Evolutionary conservation across 1,284 basidiomycete genomes (phyloP), one percentile per base, ranked within the genome.

Genomic region (Moesziomyces aphidis): DNA sequence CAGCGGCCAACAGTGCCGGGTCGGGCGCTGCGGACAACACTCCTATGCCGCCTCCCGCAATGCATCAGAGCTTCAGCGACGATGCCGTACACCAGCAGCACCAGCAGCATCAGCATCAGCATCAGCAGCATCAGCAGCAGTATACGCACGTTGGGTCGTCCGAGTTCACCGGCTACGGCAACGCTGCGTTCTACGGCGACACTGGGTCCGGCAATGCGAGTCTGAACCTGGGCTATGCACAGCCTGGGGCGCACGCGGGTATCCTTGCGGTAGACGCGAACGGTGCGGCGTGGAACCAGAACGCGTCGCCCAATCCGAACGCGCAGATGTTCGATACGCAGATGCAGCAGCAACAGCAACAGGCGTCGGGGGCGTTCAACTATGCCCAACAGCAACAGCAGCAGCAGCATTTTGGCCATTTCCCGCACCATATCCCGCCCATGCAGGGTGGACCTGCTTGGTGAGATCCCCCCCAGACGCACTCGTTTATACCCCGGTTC

Each of bases 21-120:
- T 31, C 23, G 4, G 61, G 62, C n/a, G 49, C 43, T 31, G 26
- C 17, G 6, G 39, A 42, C 39, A 42, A 42, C 7, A 3, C 17
- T 13, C 59, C 61, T 10, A 62, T 66, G 64, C 62, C 62, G 6
- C 65, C 72, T 6, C 56, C 72, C 19, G 22, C 63, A 2, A 60
- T 70, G 57, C 67, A 70, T 36, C 67, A 66, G 48, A 70, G 72
- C 50, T 66, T 55, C 55, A 66, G 66, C 54, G 63, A 70, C 28
- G 62, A 70, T 23, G 60, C 67, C 1, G 67, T 66, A 3, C 64
- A 54, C 24, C 63, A 66, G 24, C 63, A 66, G 1, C 51, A 72
- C 4, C 62, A 66, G 42, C 69, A 72, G 42, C 69, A 72, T 31
- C 79, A 80, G 67, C 57, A 80, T 50, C 50, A 81, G 68, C 66